These are phyloP conservation scores for Dendrocalamus latiflorus DNA, from an alignment of 202 grass and related monocot species.

Conservation along the genomic window DNA sequence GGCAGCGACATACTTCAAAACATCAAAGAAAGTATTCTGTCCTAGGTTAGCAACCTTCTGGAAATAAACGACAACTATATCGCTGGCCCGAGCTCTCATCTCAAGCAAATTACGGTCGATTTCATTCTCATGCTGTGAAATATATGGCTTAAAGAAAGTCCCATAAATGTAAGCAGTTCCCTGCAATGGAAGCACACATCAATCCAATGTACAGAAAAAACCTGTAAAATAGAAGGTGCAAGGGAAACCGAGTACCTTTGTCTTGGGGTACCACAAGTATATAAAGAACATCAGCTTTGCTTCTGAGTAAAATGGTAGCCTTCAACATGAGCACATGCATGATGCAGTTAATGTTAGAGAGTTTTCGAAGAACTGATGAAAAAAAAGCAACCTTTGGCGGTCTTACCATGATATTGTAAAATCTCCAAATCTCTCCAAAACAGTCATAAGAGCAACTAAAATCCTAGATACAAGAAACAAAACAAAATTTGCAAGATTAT, in stretches of 20 bases:
- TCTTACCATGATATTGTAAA: conserved; percentile 76
- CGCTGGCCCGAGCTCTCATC: conserved; percentile 63
- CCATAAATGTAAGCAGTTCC: conserved; percentile 81
- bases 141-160: conserved; percentile 76
- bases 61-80: conserved; percentile 56
- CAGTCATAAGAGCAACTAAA: conserved; percentile 73
- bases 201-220: conserved; percentile 14
- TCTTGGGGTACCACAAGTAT: no score
- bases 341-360: conserved; percentile 23
- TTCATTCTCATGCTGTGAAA: conserved; percentile 85
- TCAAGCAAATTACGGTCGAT: conserved; percentile 80
- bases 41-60: conserved; percentile 60
- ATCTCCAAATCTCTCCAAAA: conserved; percentile 87
- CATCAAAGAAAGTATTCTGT: conserved; percentile 75
- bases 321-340: conserved; percentile 18
- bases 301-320: no score
- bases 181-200: conserved; percentile 38
- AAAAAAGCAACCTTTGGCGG: neutral
- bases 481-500: conserved; percentile 20
- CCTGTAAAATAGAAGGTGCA: conserved; percentile 15
- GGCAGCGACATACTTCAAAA: conserved; percentile 63
- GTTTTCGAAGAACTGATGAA: conserved; percentile 1
- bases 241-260: conserved; percentile 36
- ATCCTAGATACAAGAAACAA: conserved; percentile 56
- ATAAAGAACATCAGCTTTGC: no score